Evolutionary conservation across 169 alveolate species (phyloP), one percentile per base, ranked within the genome.

Genomic region (Plasmodium cynomolgi): DNA sequence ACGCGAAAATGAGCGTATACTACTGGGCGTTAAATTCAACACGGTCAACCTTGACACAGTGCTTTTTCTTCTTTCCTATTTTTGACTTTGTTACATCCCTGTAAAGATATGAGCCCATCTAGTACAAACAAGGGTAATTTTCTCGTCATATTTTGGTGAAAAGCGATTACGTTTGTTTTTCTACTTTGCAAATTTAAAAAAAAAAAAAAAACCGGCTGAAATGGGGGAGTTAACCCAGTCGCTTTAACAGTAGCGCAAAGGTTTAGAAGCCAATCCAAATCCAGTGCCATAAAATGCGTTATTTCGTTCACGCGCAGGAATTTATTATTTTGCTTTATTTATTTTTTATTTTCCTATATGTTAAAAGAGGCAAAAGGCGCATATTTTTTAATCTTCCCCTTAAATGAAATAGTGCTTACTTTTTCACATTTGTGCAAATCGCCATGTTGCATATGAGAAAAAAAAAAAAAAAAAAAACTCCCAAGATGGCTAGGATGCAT

Each of bases 31-130:
- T 29, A 7, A 50, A 26, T 68, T 68, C n/a, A 23, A 7, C 77
- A 68, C n/a, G 77, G 77, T 68, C 77, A 68, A 26, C 77, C 77
- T 26, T 68, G 41, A 68, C 39, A 68, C 37, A 68, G 77, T 29
- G n/a, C 17, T 26, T 26, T 26, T 29, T 68, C 37, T 29, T 68
- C n/a, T 26, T 68, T 68, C 37, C 37, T 68, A 0, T 26, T 68
- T 68, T 68, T 26, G 31, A 26, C n/a, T 68, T 68, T 68, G 7
- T 23, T 26, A 26, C 77, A 68, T 68, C 37, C 77, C 77, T 26
- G 77, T 68, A 26, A 68, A 68, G n/a, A 68, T 26, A 68, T 29
- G 15, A 68, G n/a, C 37, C 77, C 77, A 26, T 68, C 39, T 68
- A 15, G n/a, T 20, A 29, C 39, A 68, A 5, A 68, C 23, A 17